Percentiles rank a stretch among this genome's conserved stretches.
These are phyloP conservation scores for Chytriomyces sp. DNA, from an alignment of 192 early-diverging fungal genomes.

Conservation along the genomic window DNA sequence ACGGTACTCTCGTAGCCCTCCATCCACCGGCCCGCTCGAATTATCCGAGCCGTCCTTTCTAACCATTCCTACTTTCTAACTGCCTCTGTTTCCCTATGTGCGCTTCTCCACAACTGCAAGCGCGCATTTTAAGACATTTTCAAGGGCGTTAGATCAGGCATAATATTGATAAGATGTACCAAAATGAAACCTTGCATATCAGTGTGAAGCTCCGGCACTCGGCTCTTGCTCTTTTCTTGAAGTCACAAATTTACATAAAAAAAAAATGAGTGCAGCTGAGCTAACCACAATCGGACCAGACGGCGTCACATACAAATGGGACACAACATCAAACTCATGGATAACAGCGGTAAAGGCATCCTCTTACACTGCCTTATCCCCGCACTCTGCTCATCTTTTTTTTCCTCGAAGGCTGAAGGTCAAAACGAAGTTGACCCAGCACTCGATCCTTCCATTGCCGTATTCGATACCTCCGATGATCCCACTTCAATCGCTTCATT, in stretches of 20 bases:
- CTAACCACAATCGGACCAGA: neutral
- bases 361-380: neutral
- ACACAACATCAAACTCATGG: neutral
- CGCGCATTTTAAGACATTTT: no score
- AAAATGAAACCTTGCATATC: no score
- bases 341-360: neutral
- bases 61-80: no score
- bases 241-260: neutral
- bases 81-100: no score
- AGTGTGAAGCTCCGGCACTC: no score
- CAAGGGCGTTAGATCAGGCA: no score
- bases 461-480: slow-evolving; percentile 14
- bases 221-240: no score
- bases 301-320: neutral
- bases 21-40: no score
- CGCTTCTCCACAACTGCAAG: no score
- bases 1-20: no score
- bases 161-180: no score
- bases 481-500: neutral
- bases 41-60: no score
- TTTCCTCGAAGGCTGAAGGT: neutral
- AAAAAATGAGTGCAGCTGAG: neutral
- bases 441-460: slow-evolving; percentile 20
- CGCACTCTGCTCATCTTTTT: neutral
- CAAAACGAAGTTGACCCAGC: slow-evolving; percentile 11